These are phyloP conservation scores for Hypomyces perniciosus DNA, from an alignment of 2,329 filamentous ascomycete species.

Conservation along the genomic window DNA sequence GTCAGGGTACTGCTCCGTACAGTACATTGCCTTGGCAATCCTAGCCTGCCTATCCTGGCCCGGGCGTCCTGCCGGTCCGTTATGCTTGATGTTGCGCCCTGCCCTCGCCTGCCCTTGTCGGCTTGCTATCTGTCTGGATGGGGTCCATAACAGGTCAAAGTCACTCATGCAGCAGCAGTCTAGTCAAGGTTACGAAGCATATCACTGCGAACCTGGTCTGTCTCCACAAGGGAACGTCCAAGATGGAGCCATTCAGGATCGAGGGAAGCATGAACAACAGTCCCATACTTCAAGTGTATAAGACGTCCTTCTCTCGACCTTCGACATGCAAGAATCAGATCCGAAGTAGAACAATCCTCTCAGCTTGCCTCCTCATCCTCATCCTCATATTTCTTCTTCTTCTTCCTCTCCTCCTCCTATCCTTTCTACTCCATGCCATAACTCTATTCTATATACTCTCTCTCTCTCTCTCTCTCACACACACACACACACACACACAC, in stretches of 20 bases:
- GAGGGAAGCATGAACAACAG: not conserved
- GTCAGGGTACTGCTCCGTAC: not conserved
- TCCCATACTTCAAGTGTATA: slow-evolving; percentile 3
- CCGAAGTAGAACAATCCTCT: not conserved
- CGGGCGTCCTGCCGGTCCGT: not conserved
- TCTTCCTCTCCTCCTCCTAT: not conserved
- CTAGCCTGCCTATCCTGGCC: not conserved
- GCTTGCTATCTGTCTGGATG: no score
- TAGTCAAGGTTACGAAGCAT: no score
- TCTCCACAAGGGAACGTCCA: no score
- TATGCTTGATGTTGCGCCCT: not conserved
- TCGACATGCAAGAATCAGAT: not conserved
- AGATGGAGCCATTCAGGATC: no score
- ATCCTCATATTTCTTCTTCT: not conserved
- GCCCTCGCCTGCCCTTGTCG: no score
- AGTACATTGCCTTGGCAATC: not conserved
- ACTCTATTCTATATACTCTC: no score
- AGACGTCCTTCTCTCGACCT: slow-evolving; percentile 1
- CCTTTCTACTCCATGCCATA: no score
- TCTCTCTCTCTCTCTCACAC: not conserved
- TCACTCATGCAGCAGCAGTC: no score
- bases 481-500: not conserved
- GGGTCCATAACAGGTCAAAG: no score
- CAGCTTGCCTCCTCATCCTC: not conserved
- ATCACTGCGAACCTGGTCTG: no score